These are phyloP conservation scores for Tolypocladium tundrense DNA, from an alignment of 2,329 filamentous ascomycete genomes.

Conservation along the genomic window DNA sequence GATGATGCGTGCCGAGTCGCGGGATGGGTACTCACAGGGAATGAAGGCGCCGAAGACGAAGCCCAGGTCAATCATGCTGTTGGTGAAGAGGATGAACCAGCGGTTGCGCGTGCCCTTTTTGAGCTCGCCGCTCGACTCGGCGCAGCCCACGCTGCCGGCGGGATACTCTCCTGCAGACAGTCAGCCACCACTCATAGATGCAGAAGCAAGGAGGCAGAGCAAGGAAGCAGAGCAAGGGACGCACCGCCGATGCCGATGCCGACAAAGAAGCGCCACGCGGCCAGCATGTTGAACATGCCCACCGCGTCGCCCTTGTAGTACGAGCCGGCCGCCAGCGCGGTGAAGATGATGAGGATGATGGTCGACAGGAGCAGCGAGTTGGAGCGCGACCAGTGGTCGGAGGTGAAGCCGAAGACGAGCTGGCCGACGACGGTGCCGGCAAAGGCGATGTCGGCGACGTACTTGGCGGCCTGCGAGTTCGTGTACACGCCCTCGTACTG, in stretches of 20 bases:
- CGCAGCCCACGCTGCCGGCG: slow-evolving; percentile 72
- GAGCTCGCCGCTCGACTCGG: slow-evolving; percentile 76
- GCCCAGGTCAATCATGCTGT: slow-evolving; percentile 74
- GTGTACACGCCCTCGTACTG: slow-evolving; percentile 64
- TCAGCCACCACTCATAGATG: background rate
- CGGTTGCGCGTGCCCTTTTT: slow-evolving; percentile 72
- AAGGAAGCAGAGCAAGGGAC: slow-evolving; percentile 3
- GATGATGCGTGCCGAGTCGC: background rate
- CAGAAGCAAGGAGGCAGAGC: no score
- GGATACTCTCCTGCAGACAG: slow-evolving; percentile 54
- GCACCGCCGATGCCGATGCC: slow-evolving; percentile 67
- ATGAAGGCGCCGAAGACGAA: slow-evolving; percentile 76
- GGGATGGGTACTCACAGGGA: slow-evolving; percentile 33
- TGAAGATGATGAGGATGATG: slow-evolving; percentile 75
- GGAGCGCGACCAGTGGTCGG: slow-evolving; percentile 76
- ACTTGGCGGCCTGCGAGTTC: slow-evolving; percentile 57
- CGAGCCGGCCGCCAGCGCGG: slow-evolving; percentile 64
- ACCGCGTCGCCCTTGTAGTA: slow-evolving; percentile 60
- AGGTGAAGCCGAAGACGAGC: slow-evolving; percentile 68
- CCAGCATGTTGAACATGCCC: slow-evolving; percentile 66
- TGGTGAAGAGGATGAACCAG: slow-evolving; percentile 88
- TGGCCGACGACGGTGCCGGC: slow-evolving; percentile 78
- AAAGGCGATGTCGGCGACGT: slow-evolving; percentile 76
- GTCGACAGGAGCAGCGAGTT: slow-evolving; percentile 75
- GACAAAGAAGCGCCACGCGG: slow-evolving; percentile 76